Percentiles rank a stretch among this genome's conserved stretches.
phyloP scores from a whole-genome alignment of 306 rosid genomes.

The Trifolium subterraneum region DNA sequence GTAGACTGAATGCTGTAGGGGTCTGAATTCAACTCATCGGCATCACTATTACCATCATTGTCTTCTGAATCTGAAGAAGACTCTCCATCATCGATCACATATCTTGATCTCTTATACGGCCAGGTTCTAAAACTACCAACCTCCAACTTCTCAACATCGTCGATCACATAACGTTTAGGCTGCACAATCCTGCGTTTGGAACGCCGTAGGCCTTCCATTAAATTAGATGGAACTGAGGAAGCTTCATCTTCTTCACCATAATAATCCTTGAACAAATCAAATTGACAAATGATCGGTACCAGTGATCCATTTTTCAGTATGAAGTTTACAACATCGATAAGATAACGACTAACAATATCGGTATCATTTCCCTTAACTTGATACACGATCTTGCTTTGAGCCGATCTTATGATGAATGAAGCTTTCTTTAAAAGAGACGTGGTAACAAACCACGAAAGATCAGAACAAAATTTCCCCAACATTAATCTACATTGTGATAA shows the following conservation, averaged over 20 bases:
- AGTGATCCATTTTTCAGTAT: conserved; percentile 48
- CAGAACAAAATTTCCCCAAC: conserved; percentile 60
- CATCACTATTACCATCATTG: conserved; percentile 10
- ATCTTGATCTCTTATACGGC: conserved; percentile 41
- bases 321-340: conserved; percentile 58
- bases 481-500: conserved; percentile 63
- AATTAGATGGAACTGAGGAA: conserved; percentile 25
- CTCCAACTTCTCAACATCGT: conserved; percentile 50
- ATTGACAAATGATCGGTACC: conserved; percentile 53
- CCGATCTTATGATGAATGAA: conserved; percentile 62
- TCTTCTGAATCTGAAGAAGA: conserved; percentile 30
- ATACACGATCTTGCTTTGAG: conserved; percentile 67
- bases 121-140: conserved; percentile 59
- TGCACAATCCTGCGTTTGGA: conserved; percentile 74
- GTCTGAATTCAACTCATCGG: conserved; percentile 30
- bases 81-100: not conserved
- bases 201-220: conserved; percentile 61
- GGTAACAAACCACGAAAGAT: conserved; percentile 74
- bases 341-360: conserved; percentile 9
- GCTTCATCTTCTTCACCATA: not conserved
- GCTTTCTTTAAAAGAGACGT: conserved; percentile 59
- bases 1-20: conserved; percentile 13
- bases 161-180: conserved; percentile 81
- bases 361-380: conserved; percentile 55
- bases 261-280: conserved; percentile 32